Percentiles rank a stretch among this genome's conserved stretches.
phyloP scores from a whole-genome alignment of 208 protist species.

The Wallacemonas rigidus region DNA sequence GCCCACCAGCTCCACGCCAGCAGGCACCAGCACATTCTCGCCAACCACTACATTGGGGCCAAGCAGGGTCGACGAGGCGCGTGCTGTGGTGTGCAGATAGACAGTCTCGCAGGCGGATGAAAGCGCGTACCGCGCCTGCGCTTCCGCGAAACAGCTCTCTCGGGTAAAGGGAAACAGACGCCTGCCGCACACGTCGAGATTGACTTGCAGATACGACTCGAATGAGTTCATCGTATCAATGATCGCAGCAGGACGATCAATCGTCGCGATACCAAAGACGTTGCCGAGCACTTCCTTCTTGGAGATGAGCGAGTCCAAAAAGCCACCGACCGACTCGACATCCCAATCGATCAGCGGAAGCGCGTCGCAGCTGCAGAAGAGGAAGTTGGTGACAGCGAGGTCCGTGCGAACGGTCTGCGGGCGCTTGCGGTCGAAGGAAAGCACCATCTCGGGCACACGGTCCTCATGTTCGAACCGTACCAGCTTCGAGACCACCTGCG shows the following conservation, averaged over 20 bases:
- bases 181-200: slow-evolving; percentile 74
- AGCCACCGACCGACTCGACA: slow-evolving; percentile 64
- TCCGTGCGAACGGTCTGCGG: slow-evolving; percentile 71
- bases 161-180: slow-evolving; percentile 81
- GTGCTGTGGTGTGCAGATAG: slow-evolving; percentile 66
- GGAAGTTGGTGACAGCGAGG: slow-evolving; percentile 67
- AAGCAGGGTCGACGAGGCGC: slow-evolving; percentile 18
- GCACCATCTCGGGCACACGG: slow-evolving; percentile 34
- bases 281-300: slow-evolving; percentile 74
- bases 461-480: slow-evolving; percentile 52
- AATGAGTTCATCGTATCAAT: slow-evolving; percentile 63
- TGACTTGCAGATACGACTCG: slow-evolving; percentile 74
- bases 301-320: slow-evolving; percentile 65
- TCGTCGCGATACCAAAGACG: slow-evolving; percentile 73
- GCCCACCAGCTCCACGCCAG: slow-evolving; percentile 49
- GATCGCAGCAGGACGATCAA: slow-evolving; percentile 40
- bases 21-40: slow-evolving; percentile 52
- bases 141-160: slow-evolving; percentile 83
- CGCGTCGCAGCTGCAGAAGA: slow-evolving; percentile 73
- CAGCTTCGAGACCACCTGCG: slow-evolving; percentile 73
- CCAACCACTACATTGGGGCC: slow-evolving; percentile 71
- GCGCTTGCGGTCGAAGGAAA: slow-evolving; percentile 54
- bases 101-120: slow-evolving; percentile 66
- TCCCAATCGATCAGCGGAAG: slow-evolving; percentile 76
- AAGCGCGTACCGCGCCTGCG: slow-evolving; percentile 64